Evolutionary conservation across 306 rosid species (phyloP), one percentile per base, ranked within the genome.

Genomic region (Vigna trinervia): DNA sequence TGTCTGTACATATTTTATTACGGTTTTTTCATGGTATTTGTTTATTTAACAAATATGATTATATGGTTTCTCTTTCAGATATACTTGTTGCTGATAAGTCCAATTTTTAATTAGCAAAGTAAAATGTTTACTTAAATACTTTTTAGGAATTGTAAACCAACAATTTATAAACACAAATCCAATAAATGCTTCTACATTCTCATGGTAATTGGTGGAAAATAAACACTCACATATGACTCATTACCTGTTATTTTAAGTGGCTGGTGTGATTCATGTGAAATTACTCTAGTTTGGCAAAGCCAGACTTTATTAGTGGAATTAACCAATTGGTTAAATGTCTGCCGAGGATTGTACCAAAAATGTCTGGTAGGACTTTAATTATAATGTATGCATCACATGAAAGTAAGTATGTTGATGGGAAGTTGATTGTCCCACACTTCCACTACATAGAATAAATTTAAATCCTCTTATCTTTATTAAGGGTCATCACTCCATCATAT

Each of bases 401-500:
- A 81, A 78, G 76, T 73, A 80, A 56, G 85, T 82, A 74, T 82
- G 60, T 66, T 57, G 69, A 84, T 41, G 46, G 65, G 71, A 59
- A 81, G 47, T 69, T 58, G 71, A 62, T 34, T 75, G 80, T 75
- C 80, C 84, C 84, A 80, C 84, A 66, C 22, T 56, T 56, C 76
- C 84, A 67, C 84, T 67, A 67, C 69, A 64, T 23, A 56, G 56
- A 73, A 80, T 66, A 81, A 68, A 75, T 81, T 59, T 36, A 81
- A 74, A 68, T 81, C 50, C 48, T 4, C 65, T 59, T 69, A 81
- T 58, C 87, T 87, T 82, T 83, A 62, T 71, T 59, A 74, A 83
- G 83, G 82, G 81, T 77, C 76, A 77, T 80, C 77, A 62, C 41
- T 70, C 79, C 78, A 81, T 88, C 83, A 84, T 82, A 80, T 75